A percentile compares a stretch with the other conserved stretches of the same genome.
These are phyloP conservation scores for Fragosphaeria purpurea DNA, from an alignment of 2,329 filamentous ascomycete species.

Conservation along the genomic window DNA sequence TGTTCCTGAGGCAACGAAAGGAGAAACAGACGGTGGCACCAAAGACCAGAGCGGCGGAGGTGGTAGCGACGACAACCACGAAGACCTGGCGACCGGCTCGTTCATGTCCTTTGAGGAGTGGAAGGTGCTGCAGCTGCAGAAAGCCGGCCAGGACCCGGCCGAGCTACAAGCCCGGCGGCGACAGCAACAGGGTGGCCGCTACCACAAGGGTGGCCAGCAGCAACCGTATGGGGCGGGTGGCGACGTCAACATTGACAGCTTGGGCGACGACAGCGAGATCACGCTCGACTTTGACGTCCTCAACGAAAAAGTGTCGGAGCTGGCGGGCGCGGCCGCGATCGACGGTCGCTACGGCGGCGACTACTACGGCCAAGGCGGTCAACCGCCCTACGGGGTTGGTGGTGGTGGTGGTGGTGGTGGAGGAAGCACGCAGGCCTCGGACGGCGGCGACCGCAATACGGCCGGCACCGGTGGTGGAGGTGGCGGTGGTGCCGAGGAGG, in stretches of 20 bases:
- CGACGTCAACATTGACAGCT: slow-evolving; percentile 53
- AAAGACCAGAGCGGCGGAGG: slow-evolving; percentile 11
- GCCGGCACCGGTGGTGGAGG: slow-evolving; percentile 16
- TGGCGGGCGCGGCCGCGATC: slow-evolving; percentile 22
- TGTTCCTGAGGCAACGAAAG: background rate
- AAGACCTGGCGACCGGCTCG: slow-evolving; percentile 49
- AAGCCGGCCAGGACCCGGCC: slow-evolving; percentile 64
- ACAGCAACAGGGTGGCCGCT: slow-evolving; percentile 24
- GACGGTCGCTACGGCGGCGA: slow-evolving; percentile 22
- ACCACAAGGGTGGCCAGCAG: background rate
- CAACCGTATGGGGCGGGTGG: slow-evolving; percentile 31
- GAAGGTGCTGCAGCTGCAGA: slow-evolving; percentile 87
- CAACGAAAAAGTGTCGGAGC: slow-evolving; percentile 33
- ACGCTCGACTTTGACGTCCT: slow-evolving; percentile 43
- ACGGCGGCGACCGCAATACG: slow-evolving; percentile 12
- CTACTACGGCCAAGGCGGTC: slow-evolving; percentile 14
- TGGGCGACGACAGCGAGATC: slow-evolving; percentile 86
- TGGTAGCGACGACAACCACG: slow-evolving; percentile 9
- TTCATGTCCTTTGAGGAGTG: slow-evolving; percentile 98
- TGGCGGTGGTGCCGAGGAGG: slow-evolving; percentile 20
- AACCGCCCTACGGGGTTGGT: slow-evolving; percentile 2
- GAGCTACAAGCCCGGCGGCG: slow-evolving; percentile 54
- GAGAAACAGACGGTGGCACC: slow-evolving; percentile 15
- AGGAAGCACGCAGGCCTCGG: background rate
- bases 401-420: no score